Evolutionary conservation across 2,329 filamentous ascomycete genomes (phyloP).

Genomic region (Verticillium nonalfalfae): DNA sequence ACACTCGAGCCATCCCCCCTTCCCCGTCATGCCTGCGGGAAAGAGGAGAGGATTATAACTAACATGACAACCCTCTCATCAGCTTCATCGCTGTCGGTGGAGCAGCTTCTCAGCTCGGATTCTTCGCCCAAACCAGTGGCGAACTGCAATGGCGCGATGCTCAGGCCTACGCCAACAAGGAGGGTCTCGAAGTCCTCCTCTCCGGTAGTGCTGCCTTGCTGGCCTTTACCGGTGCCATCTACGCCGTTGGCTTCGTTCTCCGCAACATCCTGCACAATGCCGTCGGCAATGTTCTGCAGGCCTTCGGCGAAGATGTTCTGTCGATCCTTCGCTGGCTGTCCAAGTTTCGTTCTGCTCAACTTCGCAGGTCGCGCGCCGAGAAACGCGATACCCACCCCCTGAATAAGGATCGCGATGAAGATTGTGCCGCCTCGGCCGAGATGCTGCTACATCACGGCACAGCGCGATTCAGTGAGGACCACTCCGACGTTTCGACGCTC

Average conservation of each 20-base stretch:
- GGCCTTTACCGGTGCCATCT: slow-evolving; percentile 13
- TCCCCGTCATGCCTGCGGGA: background rate
- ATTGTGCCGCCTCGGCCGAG: background rate
- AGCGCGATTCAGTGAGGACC: background rate
- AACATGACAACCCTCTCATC: background rate
- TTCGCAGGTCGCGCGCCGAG: background rate
- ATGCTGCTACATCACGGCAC: background rate
- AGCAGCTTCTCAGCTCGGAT: slow-evolving; percentile 23
- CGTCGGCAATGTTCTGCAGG: slow-evolving; percentile 15
- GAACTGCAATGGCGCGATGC: slow-evolving; percentile 25
- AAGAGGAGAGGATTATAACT: background rate
- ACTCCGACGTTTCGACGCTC: slow-evolving; percentile 5
- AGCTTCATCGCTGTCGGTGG: slow-evolving; percentile 20
- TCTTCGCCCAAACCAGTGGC: slow-evolving; percentile 22
- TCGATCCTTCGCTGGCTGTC: background rate
- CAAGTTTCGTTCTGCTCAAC: background rate
- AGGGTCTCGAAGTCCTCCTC: slow-evolving; percentile 22
- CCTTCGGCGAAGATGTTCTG: slow-evolving; percentile 8
- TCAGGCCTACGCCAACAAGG: slow-evolving; percentile 18
- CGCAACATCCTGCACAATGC: slow-evolving; percentile 16
- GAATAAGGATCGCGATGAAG: background rate
- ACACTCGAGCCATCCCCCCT: background rate
- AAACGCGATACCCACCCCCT: background rate
- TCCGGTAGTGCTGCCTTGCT: slow-evolving; percentile 20
- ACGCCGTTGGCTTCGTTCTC: slow-evolving; percentile 15